Evolutionary conservation across 352 stramenopile genomes (phyloP).

Genomic region (Globisporangium iwayamae): DNA sequence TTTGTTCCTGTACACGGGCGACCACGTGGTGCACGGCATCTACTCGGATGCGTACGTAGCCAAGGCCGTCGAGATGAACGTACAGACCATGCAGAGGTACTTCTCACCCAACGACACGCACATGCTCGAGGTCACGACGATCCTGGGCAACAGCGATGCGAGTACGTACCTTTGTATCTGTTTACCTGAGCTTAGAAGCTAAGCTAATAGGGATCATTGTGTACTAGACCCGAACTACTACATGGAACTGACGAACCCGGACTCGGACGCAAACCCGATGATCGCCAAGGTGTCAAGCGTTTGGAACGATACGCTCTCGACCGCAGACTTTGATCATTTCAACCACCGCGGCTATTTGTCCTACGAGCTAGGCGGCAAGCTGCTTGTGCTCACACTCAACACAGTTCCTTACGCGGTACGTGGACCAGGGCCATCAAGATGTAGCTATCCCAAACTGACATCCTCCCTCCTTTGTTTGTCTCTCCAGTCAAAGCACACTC

Average conservation of each 20-base stretch:
- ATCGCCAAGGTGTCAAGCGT: constrained; percentile 48
- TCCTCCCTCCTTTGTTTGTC: constrained; percentile 1
- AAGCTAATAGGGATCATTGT: constrained; percentile 20
- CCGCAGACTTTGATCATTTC: constrained; percentile 44
- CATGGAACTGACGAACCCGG: constrained; percentile 68
- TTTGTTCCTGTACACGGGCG: constrained; percentile 81
- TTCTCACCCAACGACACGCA: constrained; percentile 32
- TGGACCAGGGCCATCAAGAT: neutral
- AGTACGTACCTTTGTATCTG: constrained; percentile 27
- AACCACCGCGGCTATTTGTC: constrained; percentile 54
- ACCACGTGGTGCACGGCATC: constrained; percentile 62
- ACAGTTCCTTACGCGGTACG: constrained; percentile 77
- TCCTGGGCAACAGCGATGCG: constrained; percentile 75
- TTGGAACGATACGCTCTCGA: constrained; percentile 51
- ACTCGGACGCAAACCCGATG: constrained; percentile 41
- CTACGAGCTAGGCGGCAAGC: constrained; percentile 61
- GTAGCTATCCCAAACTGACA: constrained; percentile 9
- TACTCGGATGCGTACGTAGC: constrained; percentile 62
- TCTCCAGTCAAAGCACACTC: constrained; percentile 60
- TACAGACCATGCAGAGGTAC: constrained; percentile 64
- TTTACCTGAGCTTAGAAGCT: neutral
- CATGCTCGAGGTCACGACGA: constrained; percentile 54
- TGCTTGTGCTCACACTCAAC: constrained; percentile 74
- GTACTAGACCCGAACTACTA: constrained; percentile 58
- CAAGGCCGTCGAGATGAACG: constrained; percentile 57